Evolutionary conservation across 768 basidiomycete genomes (phyloP).

Genomic region (Tylopilus vinaceipallidus): DNA sequence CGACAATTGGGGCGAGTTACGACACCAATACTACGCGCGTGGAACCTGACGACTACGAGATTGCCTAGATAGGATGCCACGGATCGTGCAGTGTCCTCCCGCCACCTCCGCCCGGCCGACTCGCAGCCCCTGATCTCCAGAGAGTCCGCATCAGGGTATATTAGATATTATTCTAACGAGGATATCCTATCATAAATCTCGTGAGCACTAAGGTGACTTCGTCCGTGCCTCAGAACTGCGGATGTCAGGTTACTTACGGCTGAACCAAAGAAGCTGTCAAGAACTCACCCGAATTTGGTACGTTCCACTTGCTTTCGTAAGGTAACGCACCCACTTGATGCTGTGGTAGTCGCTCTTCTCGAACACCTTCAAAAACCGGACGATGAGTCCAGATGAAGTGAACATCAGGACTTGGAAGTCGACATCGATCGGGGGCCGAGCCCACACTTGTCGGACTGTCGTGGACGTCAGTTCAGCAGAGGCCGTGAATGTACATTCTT

Average conservation of each 20-base stretch:
- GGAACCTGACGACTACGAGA: slow-evolving; percentile 8
- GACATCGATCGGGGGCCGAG: slow-evolving; percentile 94
- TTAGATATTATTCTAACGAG: slow-evolving; percentile 24
- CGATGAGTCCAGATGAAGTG: slow-evolving; percentile 92
- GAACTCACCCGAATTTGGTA: slow-evolving; percentile 90
- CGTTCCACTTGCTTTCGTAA: slow-evolving; percentile 89
- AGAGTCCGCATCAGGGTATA: slow-evolving; percentile 17
- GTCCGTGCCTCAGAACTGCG: slow-evolving; percentile 27
- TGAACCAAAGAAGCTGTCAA: neutral
- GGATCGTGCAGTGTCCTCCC: too few relatives aligned
- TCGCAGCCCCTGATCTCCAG: slow-evolving; percentile 4
- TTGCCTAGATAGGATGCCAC: slow-evolving; percentile 28
- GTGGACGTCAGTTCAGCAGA: slow-evolving; percentile 83
- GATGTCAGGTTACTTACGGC: neutral
- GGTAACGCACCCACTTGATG: slow-evolving; percentile 93
- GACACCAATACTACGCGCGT: slow-evolving; percentile 8
- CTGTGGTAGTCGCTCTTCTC: slow-evolving; percentile 95
- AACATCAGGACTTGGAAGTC: slow-evolving; percentile 99
- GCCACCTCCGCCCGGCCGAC: neutral
- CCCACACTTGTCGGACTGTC: slow-evolving; percentile 95
- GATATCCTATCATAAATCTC: slow-evolving; percentile 27
- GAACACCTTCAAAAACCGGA: slow-evolving; percentile 96
- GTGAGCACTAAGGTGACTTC: slow-evolving; percentile 15
- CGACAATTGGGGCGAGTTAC: slow-evolving; percentile 22
- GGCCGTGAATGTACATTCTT: slow-evolving; percentile 84